Evolutionary conservation across 331 rosid genomes (phyloP).

Genomic region (Rosa hybrid): DNA sequence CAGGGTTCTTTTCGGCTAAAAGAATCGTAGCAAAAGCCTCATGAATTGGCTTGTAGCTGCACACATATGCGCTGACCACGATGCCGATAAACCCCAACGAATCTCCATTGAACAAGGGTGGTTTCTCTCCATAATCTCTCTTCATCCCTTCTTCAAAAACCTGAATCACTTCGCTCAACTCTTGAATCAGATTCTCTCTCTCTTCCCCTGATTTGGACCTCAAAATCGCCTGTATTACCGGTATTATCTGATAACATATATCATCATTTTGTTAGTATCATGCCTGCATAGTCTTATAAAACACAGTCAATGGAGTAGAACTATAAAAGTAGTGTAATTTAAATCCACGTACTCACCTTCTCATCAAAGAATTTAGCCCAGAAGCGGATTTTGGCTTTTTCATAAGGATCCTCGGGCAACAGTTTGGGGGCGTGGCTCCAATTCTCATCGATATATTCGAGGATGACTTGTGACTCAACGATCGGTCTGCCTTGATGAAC

Average conservation of each 20-base stretch:
- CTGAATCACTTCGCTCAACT: constrained; percentile 3
- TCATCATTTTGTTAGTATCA: neutral
- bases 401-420: constrained; percentile 38
- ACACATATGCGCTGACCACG: constrained; percentile 29
- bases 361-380: constrained; percentile 42
- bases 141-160: constrained; percentile 49
- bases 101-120: constrained; percentile 10
- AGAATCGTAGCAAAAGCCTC: constrained; percentile 22
- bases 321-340: too few relatives aligned
- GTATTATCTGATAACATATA: constrained; percentile 16
- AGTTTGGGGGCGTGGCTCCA: constrained; percentile 42
- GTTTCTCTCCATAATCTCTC: constrained; percentile 25
- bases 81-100: constrained; percentile 39
- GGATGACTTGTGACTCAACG: constrained; percentile 39
- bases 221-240: neutral
- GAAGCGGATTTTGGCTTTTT: constrained; percentile 41
- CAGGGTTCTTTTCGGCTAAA: constrained; percentile 13
- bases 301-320: neutral
- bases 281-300: neutral
- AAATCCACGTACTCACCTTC: constrained; percentile 17
- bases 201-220: constrained; percentile 28
- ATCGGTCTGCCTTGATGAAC: constrained; percentile 41
- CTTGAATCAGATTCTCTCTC: constrained; percentile 29
- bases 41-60: constrained; percentile 32
- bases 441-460: constrained; percentile 48